Evolutionary conservation across 192 early-diverging fungal genomes (phyloP).

Genomic region (Coemansia sp.): DNA sequence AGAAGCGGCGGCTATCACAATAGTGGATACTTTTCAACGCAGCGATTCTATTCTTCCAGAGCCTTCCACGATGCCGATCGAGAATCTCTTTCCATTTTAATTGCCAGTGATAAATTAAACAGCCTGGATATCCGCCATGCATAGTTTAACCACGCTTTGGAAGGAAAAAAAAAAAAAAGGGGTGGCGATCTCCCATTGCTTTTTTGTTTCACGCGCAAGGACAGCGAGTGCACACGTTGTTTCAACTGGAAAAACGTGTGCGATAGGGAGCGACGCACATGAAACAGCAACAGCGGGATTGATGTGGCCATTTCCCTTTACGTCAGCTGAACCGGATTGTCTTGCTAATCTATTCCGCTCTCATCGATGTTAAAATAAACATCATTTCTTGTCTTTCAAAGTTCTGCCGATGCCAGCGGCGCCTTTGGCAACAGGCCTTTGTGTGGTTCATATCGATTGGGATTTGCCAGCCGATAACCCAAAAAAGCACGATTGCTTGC

Average conservation of each 20-base stretch:
- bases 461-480: background rate
- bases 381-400: background rate
- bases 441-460: background rate
- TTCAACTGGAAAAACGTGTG: background rate
- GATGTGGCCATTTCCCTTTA: background rate
- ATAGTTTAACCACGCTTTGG: background rate
- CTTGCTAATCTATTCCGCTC: conserved; percentile 3
- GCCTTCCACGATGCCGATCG: background rate
- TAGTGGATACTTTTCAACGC: too few relatives aligned
- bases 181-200: background rate
- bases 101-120: background rate
- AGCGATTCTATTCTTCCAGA: background rate
- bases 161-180: too few relatives aligned
- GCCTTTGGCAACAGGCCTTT: background rate
- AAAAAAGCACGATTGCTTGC: background rate
- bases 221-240: background rate
- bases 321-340: background rate
- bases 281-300: background rate
- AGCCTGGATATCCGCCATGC: background rate
- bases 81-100: background rate
- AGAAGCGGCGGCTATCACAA: too few relatives aligned
- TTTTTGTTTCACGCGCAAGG: background rate
- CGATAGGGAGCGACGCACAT: background rate
- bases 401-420: background rate
- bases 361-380: background rate